These are phyloP conservation scores for Apiospora sp. DNA, from an alignment of 2,329 filamentous ascomycete species.

Conservation along the genomic window DNA sequence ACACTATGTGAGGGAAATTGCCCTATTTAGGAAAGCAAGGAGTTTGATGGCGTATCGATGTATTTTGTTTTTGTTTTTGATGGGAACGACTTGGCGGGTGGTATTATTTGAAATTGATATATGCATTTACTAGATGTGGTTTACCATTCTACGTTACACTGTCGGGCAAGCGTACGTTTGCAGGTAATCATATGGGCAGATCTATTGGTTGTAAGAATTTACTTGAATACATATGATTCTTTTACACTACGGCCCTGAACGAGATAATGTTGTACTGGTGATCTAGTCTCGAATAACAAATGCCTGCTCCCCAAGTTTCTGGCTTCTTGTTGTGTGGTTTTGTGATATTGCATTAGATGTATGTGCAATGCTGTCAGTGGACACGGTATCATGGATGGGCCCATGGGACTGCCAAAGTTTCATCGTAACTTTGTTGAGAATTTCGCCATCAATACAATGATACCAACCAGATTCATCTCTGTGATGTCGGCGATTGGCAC, in stretches of 20 bases:
- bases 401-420: background rate
- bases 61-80: background rate
- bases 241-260: too few relatives aligned
- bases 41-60: constrained; percentile 15
- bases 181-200: background rate
- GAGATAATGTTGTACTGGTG: background rate
- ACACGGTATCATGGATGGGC: background rate
- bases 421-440: background rate
- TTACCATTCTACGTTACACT: background rate
- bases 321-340: too few relatives aligned
- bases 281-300: background rate
- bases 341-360: background rate
- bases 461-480: background rate
- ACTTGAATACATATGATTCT: background rate
- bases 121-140: background rate
- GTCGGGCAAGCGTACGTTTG: background rate
- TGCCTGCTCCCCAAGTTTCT: too few relatives aligned
- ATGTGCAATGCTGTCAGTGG: background rate
- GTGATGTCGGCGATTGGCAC: too few relatives aligned
- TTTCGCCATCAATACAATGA: background rate
- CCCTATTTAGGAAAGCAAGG: constrained; percentile 7
- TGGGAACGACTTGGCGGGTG: background rate
- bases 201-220: background rate
- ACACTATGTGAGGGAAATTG: background rate
- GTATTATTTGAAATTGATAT: background rate